Conservation (phyloP, 1,139 yeast genomes). For the Suhomyces bolitotheri region DNA sequence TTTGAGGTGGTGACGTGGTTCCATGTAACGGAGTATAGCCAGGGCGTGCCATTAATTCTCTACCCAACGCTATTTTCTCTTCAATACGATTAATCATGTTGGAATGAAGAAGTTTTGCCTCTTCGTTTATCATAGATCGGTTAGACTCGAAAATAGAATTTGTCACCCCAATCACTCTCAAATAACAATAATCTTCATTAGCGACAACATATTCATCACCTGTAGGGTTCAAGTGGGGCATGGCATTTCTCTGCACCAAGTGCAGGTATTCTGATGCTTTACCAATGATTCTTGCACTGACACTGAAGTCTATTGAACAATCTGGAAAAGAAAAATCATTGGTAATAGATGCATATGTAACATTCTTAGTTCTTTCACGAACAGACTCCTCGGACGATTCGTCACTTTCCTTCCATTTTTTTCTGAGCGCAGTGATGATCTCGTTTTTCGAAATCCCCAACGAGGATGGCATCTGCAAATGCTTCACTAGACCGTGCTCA, state of each 20-base stretch:
- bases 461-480: slow-evolving; percentile 39
- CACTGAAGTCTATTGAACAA: slow-evolving; percentile 35
- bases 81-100: slow-evolving; percentile 30
- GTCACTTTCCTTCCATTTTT: slow-evolving; percentile 28
- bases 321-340: slow-evolving; percentile 36
- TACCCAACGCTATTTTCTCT: slow-evolving; percentile 28
- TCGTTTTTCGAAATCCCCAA: slow-evolving; percentile 35
- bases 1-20: background rate
- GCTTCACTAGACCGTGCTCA: slow-evolving; percentile 37
- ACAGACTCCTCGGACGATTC: slow-evolving; percentile 11
- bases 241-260: slow-evolving; percentile 19
- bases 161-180: slow-evolving; percentile 27
- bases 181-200: slow-evolving; percentile 33
- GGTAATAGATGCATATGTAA: slow-evolving; percentile 25
- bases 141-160: slow-evolving; percentile 31
- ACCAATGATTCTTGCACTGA: slow-evolving; percentile 41
- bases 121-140: slow-evolving; percentile 34
- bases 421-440: slow-evolving; percentile 28
- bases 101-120: slow-evolving; percentile 32
- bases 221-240: slow-evolving; percentile 17
- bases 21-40: background rate
- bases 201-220: slow-evolving; percentile 41
- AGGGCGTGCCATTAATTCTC: slow-evolving; percentile 17
- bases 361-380: slow-evolving; percentile 8
- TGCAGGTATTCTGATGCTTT: slow-evolving; percentile 32